phyloP scores from a whole-genome alignment of 805 yeast genomes.

The Schwanniomyces polymorphus region DNA sequence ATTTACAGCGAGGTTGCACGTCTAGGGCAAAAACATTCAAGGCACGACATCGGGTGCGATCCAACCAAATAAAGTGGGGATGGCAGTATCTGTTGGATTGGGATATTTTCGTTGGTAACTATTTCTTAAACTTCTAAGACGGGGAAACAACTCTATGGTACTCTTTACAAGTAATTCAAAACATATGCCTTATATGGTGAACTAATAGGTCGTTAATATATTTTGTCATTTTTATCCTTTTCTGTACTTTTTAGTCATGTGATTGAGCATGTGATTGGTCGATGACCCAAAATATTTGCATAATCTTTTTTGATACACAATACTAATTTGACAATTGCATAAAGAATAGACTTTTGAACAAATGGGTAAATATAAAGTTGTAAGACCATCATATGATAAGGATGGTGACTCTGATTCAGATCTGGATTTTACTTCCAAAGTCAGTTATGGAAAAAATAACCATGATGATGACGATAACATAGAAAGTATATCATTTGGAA shows the following conservation, averaged over 20 bases:
- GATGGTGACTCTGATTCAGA: slow-evolving; percentile 12
- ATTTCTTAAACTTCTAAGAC: too few relatives aligned
- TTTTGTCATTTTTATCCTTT: too few relatives aligned
- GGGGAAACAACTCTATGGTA: too few relatives aligned
- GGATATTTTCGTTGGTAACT: too few relatives aligned
- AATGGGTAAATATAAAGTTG: slow-evolving; percentile 1
- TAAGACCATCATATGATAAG: slow-evolving; percentile 18
- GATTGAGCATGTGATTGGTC: background rate
- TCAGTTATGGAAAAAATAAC: background rate
- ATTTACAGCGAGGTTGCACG: background rate
- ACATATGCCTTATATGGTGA: too few relatives aligned
- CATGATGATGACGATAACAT: slow-evolving; percentile 44
- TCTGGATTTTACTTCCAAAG: background rate
- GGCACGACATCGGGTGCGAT: background rate
- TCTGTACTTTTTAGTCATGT: background rate
- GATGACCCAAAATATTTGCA: background rate
- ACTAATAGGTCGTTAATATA: too few relatives aligned
- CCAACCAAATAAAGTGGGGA: background rate
- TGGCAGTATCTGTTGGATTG: too few relatives aligned
- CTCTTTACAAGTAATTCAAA: too few relatives aligned
- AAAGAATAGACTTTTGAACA: too few relatives aligned
- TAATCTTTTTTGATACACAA: too few relatives aligned
- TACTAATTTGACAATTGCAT: too few relatives aligned
- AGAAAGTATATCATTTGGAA: slow-evolving; percentile 61
- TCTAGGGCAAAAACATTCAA: background rate